These are phyloP conservation scores for Suhomyces emberorum DNA, from an alignment of 805 yeast species.

Conservation along the genomic window DNA sequence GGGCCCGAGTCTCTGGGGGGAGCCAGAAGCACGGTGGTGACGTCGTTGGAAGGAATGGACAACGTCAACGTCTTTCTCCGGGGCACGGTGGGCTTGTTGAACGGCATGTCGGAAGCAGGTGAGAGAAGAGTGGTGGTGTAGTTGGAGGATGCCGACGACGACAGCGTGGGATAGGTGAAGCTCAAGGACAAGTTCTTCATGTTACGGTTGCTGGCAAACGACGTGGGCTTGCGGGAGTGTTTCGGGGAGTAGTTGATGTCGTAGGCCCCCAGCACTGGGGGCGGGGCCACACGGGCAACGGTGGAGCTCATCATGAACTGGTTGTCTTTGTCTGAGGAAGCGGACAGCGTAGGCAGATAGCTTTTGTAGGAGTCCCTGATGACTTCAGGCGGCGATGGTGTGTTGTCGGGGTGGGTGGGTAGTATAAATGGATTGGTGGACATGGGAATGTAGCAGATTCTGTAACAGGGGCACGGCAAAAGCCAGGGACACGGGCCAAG, in stretches of 20 bases:
- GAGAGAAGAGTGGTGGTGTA: conserved; percentile 6
- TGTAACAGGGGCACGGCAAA: background rate
- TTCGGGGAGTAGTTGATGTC: conserved; percentile 37
- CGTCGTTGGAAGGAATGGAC: conserved; percentile 11
- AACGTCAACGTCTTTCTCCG: conserved; percentile 15
- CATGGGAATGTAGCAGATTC: conserved; percentile 4
- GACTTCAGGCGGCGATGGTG: conserved; percentile 4
- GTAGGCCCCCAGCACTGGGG: too few species aligned
- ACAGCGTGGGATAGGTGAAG: conserved; percentile 9
- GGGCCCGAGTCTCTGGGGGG: background rate
- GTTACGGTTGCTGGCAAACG: conserved; percentile 28
- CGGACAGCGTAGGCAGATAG: background rate
- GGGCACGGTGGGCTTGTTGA: conserved; percentile 10
- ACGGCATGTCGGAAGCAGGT: conserved; percentile 8
- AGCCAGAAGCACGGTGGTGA: conserved; percentile 1
- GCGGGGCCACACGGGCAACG: background rate
- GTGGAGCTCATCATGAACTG: background rate
- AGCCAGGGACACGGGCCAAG: too few species aligned
- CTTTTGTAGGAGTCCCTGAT: background rate
- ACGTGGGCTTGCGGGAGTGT: conserved; percentile 30
- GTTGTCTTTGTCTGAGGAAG: background rate
- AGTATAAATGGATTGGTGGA: conserved; percentile 6
- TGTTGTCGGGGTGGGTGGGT: conserved; percentile 5
- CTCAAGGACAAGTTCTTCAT: conserved; percentile 38
- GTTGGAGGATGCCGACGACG: conserved; percentile 5